Evolutionary conservation across 2,329 filamentous ascomycete species (phyloP).

Genomic region (Xylaria sp.): DNA sequence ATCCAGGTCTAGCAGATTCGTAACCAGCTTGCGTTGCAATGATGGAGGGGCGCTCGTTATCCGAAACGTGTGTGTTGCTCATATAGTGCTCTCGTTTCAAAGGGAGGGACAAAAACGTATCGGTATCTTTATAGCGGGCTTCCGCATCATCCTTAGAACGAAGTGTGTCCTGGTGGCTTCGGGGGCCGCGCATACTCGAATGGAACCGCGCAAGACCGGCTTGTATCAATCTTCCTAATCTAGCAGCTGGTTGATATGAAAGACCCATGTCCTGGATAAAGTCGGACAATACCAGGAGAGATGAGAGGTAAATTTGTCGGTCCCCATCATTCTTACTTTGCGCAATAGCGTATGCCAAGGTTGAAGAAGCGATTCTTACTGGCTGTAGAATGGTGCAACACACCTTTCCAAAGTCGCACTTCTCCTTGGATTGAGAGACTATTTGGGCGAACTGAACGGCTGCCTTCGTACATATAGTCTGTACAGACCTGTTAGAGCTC

Average conservation of each 20-base stretch:
- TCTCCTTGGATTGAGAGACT: slow-evolving; percentile 31
- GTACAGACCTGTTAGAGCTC: slow-evolving; percentile 4
- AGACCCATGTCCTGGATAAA: slow-evolving; percentile 34
- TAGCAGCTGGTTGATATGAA: slow-evolving; percentile 34
- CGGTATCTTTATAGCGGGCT: background rate
- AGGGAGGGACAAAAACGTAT: slow-evolving; percentile 7
- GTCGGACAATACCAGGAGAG: slow-evolving; percentile 30
- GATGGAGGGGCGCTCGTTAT: slow-evolving; percentile 1
- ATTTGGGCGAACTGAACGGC: slow-evolving; percentile 33
- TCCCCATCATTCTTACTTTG: slow-evolving; percentile 31
- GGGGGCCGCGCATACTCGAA: background rate
- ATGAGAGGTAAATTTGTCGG: slow-evolving; percentile 25
- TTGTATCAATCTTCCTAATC: slow-evolving; percentile 26
- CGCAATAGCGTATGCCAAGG: slow-evolving; percentile 32
- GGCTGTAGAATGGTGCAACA: slow-evolving; percentile 35
- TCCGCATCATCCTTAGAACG: background rate
- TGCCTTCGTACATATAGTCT: slow-evolving; percentile 27
- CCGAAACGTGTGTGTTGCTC: background rate
- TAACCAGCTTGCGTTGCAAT: background rate
- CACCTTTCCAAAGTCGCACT: slow-evolving; percentile 30
- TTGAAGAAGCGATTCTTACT: slow-evolving; percentile 30
- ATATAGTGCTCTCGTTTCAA: slow-evolving; percentile 7
- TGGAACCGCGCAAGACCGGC: slow-evolving; percentile 30
- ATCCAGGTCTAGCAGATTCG: slow-evolving; percentile 1
- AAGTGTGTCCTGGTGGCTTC: background rate